A percentile compares a stretch with the other conserved stretches of the same genome.
Conservation (phyloP, 2,329 filamentous ascomycete species). For the Pyrenophora seminiperda region DNA sequence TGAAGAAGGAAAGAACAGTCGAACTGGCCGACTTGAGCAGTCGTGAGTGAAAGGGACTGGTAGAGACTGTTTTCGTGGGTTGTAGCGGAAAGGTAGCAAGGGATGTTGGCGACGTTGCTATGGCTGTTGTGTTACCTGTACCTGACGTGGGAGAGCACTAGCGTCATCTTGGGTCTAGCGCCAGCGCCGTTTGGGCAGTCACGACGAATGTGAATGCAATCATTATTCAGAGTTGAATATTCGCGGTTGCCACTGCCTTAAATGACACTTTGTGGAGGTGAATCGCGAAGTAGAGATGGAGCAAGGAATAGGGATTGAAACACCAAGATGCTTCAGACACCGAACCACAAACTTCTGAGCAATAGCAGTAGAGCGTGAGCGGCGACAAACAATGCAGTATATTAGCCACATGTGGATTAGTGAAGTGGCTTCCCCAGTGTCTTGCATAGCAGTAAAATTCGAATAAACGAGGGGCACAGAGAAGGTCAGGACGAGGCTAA, state of each 20-base stretch:
- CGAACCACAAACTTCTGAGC: slow-evolving; percentile 2
- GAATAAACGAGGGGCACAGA: too few species aligned
- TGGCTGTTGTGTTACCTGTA: slow-evolving; percentile 19
- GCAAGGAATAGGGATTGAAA: slow-evolving; percentile 30
- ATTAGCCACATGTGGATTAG: too few species aligned
- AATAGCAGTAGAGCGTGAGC: too few species aligned
- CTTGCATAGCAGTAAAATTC: too few species aligned
- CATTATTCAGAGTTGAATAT: slow-evolving; percentile 10
- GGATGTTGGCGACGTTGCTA: slow-evolving; percentile 13
- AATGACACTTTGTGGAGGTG: slow-evolving; percentile 24
- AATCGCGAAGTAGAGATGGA: slow-evolving; percentile 22
- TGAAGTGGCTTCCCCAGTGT: too few species aligned
- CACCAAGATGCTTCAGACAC: slow-evolving; percentile 21
- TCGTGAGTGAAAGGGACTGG: slow-evolving; percentile 15
- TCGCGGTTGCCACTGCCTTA: slow-evolving; percentile 14
- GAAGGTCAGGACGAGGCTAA: too few species aligned
- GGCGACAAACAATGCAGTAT: too few species aligned
- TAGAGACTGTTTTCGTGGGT: slow-evolving; percentile 26
- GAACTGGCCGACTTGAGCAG: slow-evolving; percentile 27
- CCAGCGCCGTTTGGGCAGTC: slow-evolving; percentile 18
- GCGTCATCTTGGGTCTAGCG: slow-evolving; percentile 19
- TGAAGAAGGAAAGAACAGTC: slow-evolving; percentile 26
- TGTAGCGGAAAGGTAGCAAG: slow-evolving; percentile 22
- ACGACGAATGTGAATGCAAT: slow-evolving; percentile 12
- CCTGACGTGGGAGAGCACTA: slow-evolving; percentile 3